Evolutionary conservation across 495 filamentous ascomycete species (phyloP).

Genomic region (Xylaria intraflava): DNA sequence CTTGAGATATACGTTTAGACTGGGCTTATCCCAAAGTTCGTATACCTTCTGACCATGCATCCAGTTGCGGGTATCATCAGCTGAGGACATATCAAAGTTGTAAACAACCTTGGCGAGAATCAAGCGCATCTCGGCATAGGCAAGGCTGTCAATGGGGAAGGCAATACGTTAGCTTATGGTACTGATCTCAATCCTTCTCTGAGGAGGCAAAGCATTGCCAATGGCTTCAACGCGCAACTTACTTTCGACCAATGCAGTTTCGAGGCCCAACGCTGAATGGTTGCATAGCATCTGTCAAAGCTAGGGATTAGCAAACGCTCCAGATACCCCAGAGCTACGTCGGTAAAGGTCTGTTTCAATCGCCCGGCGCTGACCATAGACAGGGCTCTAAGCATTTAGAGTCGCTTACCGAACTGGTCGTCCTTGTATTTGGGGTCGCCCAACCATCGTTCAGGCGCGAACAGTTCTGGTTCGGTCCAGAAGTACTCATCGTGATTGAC

Average conservation of each 20-base stretch:
- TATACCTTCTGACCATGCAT: conserved; percentile 21
- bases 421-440: conserved; percentile 27
- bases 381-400: too few species aligned
- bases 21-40: conserved; percentile 32
- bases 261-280: conserved; percentile 50
- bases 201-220: background rate
- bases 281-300: conserved; percentile 30
- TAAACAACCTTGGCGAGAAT: conserved; percentile 34
- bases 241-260: conserved; percentile 53
- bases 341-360: background rate
- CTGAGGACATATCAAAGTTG: conserved; percentile 36
- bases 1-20: conserved; percentile 25
- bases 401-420: conserved; percentile 19
- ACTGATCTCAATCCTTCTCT: background rate
- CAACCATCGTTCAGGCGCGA: conserved; percentile 38
- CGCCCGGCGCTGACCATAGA: too few species aligned
- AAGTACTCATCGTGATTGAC: conserved; percentile 24
- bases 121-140: conserved; percentile 34
- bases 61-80: conserved; percentile 32
- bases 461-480: conserved; percentile 39
- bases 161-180: background rate
- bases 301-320: background rate
- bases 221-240: conserved; percentile 16
- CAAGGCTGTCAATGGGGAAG: conserved; percentile 24
- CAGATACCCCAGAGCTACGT: conserved; percentile 18